Base-by-base conservation (phyloP, 106 monocot genomes). In the Dactylorhiza incarnata region DNA sequence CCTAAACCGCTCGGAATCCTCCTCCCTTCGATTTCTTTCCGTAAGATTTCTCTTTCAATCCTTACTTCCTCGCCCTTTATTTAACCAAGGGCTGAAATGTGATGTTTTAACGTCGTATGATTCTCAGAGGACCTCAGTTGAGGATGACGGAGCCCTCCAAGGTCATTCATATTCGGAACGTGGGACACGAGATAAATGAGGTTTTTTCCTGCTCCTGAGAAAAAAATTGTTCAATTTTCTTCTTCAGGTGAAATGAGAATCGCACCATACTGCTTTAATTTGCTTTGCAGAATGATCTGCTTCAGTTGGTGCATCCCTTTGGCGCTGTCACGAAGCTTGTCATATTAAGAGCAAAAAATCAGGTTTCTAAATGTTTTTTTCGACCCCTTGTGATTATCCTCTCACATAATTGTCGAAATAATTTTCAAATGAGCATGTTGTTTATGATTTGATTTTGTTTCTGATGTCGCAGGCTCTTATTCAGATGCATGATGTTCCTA, bases 91-190 rank as follows among this genome's bases (percentile, higher is more conserved):
- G 43, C 45, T 0, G 72, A 72, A 49, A 48, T 48, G 11, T 72
- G 72, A 49, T 65, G 11, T 48, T 46, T 49, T 48, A 4, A 45
- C 10, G 5, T 67, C 15, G 37, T 43, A 37, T 14, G 26, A 43
- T 9, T 14, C 19, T 67, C 67, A 46, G 45, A 45, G 69, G 6
- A 66, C 26, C 0, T 66, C 45, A 26, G 68, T 69, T 20, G 23
- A 44, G 49, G 23, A 95, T 95, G 95, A 72, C 88, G 76, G 95
- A 92, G 78, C 88, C 95, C 6, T 92, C 95, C 5, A 95, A 95
- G 51, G 95, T 95, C 43, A 92, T 95, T 73, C 95, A 95, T 66
- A 81, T 95, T 48, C 92, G 95, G 19, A 95, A 95, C 48, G 95
- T 95, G 55, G 95, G 95, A 24, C 90, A 86, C 47, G 95, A 95